Evolutionary conservation across 352 stramenopile species (phyloP).

Genomic region (Phytophthora megakarya): DNA sequence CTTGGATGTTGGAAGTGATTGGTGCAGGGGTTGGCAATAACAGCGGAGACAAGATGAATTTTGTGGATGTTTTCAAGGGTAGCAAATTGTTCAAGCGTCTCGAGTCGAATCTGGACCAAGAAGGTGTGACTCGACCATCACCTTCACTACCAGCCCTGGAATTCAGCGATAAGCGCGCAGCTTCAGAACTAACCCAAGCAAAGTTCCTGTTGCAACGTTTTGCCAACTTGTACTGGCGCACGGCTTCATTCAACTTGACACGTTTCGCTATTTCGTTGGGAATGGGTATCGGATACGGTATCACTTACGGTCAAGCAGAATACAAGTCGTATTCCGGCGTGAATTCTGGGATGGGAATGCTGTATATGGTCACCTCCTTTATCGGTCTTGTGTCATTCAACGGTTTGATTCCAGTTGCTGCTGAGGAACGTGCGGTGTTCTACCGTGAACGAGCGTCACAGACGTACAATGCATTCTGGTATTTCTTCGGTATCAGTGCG

Average conservation of each 20-base stretch:
- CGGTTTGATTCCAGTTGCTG: constrained; percentile 5
- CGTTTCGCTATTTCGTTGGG: constrained; percentile 46
- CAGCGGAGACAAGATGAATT: constrained; percentile 4
- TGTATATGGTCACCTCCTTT: background rate
- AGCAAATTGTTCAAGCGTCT: background rate
- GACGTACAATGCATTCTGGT: constrained; percentile 24
- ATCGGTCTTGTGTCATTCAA: constrained; percentile 12
- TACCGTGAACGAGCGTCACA: constrained; percentile 14
- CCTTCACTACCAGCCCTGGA: constrained; percentile 1
- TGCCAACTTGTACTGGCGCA: constrained; percentile 19
- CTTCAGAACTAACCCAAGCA: constrained; percentile 3
- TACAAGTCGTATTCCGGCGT: constrained; percentile 32
- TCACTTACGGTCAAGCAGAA: constrained; percentile 48
- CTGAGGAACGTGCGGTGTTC: constrained; percentile 1
- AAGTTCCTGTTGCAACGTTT: constrained; percentile 27
- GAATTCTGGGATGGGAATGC: constrained; percentile 46
- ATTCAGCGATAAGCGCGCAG: constrained; percentile 11
- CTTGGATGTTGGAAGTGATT: constrained; percentile 20
- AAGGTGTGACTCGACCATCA: constrained; percentile 9
- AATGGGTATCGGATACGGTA: constrained; percentile 65
- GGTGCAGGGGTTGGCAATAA: constrained; percentile 14
- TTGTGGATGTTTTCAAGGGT: constrained; percentile 13
- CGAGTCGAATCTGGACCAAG: constrained; percentile 1
- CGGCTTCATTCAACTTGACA: constrained; percentile 17
- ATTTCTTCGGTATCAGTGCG: constrained; percentile 5